Evolutionary conservation across 805 yeast genomes (phyloP).

Genomic region (Starmerella vitae): DNA sequence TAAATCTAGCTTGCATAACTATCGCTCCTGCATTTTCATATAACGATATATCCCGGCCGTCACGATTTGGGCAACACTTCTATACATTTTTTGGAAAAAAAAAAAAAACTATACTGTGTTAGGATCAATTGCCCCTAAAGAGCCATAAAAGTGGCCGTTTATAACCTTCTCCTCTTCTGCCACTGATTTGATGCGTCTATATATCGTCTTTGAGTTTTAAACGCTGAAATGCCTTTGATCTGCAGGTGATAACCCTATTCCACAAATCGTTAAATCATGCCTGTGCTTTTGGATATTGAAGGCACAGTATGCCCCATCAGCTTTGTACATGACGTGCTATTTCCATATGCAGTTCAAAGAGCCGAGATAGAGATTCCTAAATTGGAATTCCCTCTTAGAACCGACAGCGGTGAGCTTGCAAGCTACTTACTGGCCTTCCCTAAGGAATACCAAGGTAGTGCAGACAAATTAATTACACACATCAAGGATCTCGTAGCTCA

Average conservation of each 20-base stretch:
- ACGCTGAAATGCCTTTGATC: background rate
- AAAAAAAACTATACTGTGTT: no score
- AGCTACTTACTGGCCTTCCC: conserved; percentile 38
- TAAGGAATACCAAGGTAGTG: conserved; percentile 21
- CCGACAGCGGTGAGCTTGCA: conserved; percentile 18
- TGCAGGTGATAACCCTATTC: no score
- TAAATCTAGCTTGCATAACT: no score
- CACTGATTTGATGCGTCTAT: background rate
- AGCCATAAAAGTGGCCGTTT: no score
- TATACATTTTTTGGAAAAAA: no score
- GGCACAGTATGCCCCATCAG: conserved; percentile 90
- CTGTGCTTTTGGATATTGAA: conserved; percentile 75
- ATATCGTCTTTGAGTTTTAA: background rate
- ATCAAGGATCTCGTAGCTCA: conserved; percentile 42
- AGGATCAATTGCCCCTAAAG: no score
- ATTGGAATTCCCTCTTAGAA: conserved; percentile 22
- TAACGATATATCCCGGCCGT: no score
- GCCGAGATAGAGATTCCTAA: conserved; percentile 20
- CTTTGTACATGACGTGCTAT: conserved; percentile 62
- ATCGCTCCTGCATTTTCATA: no score
- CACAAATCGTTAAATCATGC: no score
- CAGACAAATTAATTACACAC: conserved; percentile 32
- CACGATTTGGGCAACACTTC: no score
- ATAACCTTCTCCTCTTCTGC: no score
- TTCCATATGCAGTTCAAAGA: conserved; percentile 50